Conservation (phyloP, 2,329 filamentous ascomycete species). For the Pseudomassariella vexata region DNA sequence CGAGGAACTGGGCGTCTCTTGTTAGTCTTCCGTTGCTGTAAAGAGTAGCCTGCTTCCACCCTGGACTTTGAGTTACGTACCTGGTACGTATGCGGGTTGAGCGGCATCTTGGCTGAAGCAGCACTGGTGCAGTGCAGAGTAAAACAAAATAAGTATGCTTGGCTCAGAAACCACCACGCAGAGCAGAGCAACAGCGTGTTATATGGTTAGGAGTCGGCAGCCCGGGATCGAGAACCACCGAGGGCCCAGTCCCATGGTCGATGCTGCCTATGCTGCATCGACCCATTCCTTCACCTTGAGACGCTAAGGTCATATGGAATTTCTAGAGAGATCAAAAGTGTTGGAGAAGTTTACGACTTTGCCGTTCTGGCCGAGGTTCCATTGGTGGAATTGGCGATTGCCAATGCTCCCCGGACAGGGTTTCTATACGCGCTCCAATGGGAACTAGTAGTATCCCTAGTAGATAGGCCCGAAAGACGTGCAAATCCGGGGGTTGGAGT, state of each 20-base stretch:
- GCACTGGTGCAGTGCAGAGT: background rate
- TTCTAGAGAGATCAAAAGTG: conserved; percentile 1
- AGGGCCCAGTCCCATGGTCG: too few species aligned
- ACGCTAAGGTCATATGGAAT: too few species aligned
- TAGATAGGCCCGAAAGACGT: too few species aligned
- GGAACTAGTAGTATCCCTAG: too few species aligned
- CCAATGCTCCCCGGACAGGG: conserved; percentile 1
- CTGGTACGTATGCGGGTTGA: conserved; percentile 9
- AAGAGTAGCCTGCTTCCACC: too few species aligned
- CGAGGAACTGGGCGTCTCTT: conserved; percentile 35
- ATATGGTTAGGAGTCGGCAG: background rate
- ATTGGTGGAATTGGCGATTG: conserved; percentile 6
- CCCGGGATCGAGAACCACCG: conserved; percentile 3
- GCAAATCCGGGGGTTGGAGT: too few species aligned
- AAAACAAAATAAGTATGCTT: background rate
- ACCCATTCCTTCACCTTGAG: too few species aligned
- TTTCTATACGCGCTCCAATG: conserved; percentile 6
- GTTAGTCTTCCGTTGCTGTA: background rate
- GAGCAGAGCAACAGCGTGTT: background rate
- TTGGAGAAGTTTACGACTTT: conserved; percentile 4
- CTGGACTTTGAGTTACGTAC: conserved; percentile 1
- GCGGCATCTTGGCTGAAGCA: conserved; percentile 6
- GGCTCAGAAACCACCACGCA: too few species aligned
- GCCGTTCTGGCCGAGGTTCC: background rate
- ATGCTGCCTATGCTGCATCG: too few species aligned